Conservation (phyloP, 2,329 filamentous ascomycete species). For the Spiromastix sp. region DNA sequence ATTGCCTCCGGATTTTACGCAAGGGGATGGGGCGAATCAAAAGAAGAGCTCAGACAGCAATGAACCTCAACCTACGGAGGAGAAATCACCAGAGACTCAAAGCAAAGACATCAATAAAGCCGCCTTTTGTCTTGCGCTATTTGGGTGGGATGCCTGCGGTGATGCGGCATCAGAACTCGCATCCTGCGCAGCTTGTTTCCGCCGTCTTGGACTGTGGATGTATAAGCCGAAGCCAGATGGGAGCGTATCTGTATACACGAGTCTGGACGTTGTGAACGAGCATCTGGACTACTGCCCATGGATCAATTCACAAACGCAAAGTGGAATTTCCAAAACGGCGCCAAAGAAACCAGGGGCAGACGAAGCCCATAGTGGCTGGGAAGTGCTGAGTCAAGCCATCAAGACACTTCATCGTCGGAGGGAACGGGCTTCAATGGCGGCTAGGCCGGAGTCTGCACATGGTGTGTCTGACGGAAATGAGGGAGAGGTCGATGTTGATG, state of each 20-base stretch:
- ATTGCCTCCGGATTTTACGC: constrained; percentile 19
- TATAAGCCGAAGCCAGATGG: constrained; percentile 65
- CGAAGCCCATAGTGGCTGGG: constrained; percentile 34
- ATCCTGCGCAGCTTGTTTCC: constrained; percentile 75
- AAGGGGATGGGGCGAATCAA: too few relatives aligned
- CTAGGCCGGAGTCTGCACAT: constrained; percentile 17
- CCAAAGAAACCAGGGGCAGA: constrained; percentile 22
- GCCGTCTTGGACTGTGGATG: constrained; percentile 86
- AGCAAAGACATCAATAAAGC: constrained; percentile 42
- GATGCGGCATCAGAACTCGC: constrained; percentile 49
- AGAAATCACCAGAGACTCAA: too few relatives aligned
- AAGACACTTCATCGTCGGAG: constrained; percentile 28
- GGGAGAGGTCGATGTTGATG: constrained; percentile 17
- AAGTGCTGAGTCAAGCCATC: constrained; percentile 33
- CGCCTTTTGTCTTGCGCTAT: constrained; percentile 58
- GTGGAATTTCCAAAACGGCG: constrained; percentile 25
- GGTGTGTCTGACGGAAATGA: constrained; percentile 13
- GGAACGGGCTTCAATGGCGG: constrained; percentile 18
- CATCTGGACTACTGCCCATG: constrained; percentile 80
- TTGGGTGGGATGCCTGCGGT: constrained; percentile 63
- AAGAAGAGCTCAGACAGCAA: too few relatives aligned
- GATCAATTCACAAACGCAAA: constrained; percentile 56
- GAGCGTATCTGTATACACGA: constrained; percentile 26
- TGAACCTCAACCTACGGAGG: constrained; percentile 4
- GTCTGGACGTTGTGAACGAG: constrained; percentile 59